These are phyloP conservation scores for Apiospora marii DNA, from an alignment of 2,329 filamentous ascomycete species.

Conservation along the genomic window DNA sequence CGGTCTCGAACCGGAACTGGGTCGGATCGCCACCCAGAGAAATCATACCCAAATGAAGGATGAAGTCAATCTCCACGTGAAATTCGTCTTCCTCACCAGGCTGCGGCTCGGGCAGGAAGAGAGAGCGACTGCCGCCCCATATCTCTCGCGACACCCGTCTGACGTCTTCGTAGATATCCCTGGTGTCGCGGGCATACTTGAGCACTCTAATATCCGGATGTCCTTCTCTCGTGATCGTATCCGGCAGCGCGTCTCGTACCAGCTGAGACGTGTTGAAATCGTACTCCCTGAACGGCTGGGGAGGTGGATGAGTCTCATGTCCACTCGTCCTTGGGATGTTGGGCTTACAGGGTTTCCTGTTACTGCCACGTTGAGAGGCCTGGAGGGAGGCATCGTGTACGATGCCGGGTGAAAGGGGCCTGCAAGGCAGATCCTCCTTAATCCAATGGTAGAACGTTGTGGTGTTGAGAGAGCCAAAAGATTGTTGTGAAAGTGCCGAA, in stretches of 20 bases:
- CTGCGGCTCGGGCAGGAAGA: background rate
- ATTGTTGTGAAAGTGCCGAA: no score
- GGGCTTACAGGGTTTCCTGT: background rate
- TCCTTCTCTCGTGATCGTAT: background rate
- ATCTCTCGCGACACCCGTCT: background rate
- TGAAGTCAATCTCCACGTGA: background rate
- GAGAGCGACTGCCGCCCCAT: background rate
- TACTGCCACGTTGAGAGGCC: background rate
- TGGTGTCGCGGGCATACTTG: background rate
- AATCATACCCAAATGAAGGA: constrained; percentile 8
- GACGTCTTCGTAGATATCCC: background rate
- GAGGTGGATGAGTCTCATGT: background rate
- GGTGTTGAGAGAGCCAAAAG: no score
- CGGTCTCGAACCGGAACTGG: background rate
- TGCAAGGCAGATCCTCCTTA: background rate
- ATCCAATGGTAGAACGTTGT: background rate
- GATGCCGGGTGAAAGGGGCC: background rate
- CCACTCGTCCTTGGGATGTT: background rate
- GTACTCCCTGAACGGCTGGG: background rate
- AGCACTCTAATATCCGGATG: background rate
- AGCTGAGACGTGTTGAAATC: background rate
- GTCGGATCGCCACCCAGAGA: background rate
- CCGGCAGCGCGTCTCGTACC: background rate
- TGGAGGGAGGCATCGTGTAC: background rate
- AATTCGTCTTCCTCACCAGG: background rate